Conservation (phyloP, 495 filamentous ascomycete genomes). For the Penicillium steckii region DNA sequence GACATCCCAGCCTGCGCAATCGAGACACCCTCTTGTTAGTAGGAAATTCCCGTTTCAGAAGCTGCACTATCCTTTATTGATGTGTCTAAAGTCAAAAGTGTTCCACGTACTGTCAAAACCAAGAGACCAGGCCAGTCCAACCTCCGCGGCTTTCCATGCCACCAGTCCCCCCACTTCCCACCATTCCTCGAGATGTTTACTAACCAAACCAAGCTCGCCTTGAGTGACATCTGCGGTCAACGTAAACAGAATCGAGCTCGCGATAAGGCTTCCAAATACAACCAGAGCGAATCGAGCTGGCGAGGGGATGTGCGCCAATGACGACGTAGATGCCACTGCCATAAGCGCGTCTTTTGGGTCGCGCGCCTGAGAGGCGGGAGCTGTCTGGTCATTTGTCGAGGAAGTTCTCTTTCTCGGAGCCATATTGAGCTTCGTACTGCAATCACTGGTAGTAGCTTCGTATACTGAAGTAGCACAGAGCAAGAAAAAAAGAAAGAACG, state of each 20-base stretch:
- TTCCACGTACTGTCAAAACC: slow-evolving; percentile 62
- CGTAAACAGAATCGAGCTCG: slow-evolving; percentile 58
- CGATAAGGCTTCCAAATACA: slow-evolving; percentile 58
- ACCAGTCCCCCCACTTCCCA: slow-evolving; percentile 60
- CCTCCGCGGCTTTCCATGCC: slow-evolving; percentile 65
- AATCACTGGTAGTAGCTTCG: neutral
- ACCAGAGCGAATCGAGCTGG: slow-evolving; percentile 61
- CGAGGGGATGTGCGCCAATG: slow-evolving; percentile 39
- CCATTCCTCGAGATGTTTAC: slow-evolving; percentile 58
- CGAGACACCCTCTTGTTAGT: slow-evolving; percentile 6
- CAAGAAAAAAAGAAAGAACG: slow-evolving; percentile 6
- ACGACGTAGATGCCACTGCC: slow-evolving; percentile 1
- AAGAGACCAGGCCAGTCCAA: slow-evolving; percentile 68
- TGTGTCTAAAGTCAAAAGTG: neutral
- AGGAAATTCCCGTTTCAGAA: neutral
- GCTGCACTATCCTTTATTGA: neutral
- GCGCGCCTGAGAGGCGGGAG: slow-evolving; percentile 3
- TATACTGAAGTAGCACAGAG: neutral
- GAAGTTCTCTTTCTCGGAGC: slow-evolving; percentile 13
- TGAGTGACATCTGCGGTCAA: slow-evolving; percentile 47
- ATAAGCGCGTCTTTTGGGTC: slow-evolving; percentile 11
- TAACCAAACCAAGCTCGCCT: slow-evolving; percentile 60
- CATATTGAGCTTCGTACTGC: slow-evolving; percentile 4
- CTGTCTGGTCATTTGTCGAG: neutral
- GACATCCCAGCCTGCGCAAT: slow-evolving; percentile 61